These are phyloP conservation scores for Solanum etuberosum DNA, from an alignment of 257 asterid species.

Conservation along the genomic window DNA sequence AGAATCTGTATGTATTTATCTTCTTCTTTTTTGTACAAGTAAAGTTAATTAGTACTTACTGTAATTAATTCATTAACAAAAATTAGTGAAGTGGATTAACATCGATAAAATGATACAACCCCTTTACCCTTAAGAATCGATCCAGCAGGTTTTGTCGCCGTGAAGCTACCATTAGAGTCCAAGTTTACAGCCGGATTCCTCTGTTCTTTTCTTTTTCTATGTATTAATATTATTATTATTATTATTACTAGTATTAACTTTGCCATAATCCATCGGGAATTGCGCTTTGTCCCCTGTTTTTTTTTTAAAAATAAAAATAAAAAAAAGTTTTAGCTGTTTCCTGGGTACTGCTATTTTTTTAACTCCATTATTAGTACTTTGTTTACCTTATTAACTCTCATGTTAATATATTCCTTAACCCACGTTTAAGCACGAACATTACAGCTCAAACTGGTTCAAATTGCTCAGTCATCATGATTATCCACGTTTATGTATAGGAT, in stretches of 20 bases:
- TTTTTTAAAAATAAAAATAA: not conserved
- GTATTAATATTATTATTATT: not conserved
- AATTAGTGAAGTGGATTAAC: not conserved
- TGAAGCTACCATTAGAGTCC: conserved; percentile 54
- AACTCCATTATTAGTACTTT: conserved; percentile 12
- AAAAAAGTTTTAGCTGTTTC: not conserved
- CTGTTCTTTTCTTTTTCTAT: conserved; percentile 13
- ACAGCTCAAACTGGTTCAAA: conserved; percentile 58
- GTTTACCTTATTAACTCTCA: conserved; percentile 22
- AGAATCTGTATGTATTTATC: not conserved
- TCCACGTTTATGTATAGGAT: conserved; percentile 22
- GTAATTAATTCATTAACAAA: not conserved
- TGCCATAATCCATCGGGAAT: conserved; percentile 16
- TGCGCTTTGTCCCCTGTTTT: conserved; percentile 10
- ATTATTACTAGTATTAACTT: conserved; percentile 15
- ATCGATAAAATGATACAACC: conserved; percentile 1
- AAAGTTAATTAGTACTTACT: not conserved
- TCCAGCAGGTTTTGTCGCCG: conserved; percentile 60
- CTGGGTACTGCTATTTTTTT: not conserved
- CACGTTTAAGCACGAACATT: conserved; percentile 90
- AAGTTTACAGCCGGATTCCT: conserved; percentile 59
- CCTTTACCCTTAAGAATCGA: conserved; percentile 49
- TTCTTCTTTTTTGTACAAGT: not conserved
- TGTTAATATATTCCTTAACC: conserved; percentile 79
- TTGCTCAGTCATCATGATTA: conserved; percentile 20